These are phyloP conservation scores for Neoboletus magnificus DNA, from an alignment of 768 basidiomycete species.

Conservation along the genomic window DNA sequence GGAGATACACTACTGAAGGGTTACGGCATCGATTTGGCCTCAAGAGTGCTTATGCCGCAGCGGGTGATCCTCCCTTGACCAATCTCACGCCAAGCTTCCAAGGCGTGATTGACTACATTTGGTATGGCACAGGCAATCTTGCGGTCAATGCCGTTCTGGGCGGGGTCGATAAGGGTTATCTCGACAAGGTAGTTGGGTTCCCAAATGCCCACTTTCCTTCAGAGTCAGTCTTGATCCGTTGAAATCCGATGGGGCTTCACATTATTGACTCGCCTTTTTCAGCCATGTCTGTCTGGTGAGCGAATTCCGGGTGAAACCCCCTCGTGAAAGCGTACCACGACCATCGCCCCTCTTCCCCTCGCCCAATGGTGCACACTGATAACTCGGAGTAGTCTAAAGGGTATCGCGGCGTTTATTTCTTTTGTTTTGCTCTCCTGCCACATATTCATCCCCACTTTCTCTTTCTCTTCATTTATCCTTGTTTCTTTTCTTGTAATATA, in stretches of 20 bases:
- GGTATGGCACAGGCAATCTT: slow-evolving; percentile 76
- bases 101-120: slow-evolving; percentile 90
- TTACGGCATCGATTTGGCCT: slow-evolving; percentile 74
- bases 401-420: background rate
- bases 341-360: slow-evolving; percentile 39
- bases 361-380: slow-evolving; percentile 35
- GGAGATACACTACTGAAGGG: slow-evolving; percentile 89
- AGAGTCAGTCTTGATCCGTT: slow-evolving; percentile 63
- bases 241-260: slow-evolving; percentile 1
- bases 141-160: slow-evolving; percentile 81
- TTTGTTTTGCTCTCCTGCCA: background rate
- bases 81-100: slow-evolving; percentile 88
- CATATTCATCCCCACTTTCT: slow-evolving; percentile 9
- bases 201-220: slow-evolving; percentile 96
- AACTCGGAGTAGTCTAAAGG: slow-evolving; percentile 3
- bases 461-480: slow-evolving; percentile 24
- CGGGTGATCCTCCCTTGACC: slow-evolving; percentile 68
- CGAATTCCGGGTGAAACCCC: slow-evolving; percentile 80
- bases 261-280: slow-evolving; percentile 10
- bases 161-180: slow-evolving; percentile 79
- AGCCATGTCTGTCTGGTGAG: slow-evolving; percentile 72
- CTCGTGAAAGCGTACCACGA: slow-evolving; percentile 42
- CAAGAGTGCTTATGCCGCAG: slow-evolving; percentile 76
- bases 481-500: slow-evolving; percentile 25
- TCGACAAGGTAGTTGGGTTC: slow-evolving; percentile 92